Conservation (phyloP, 116 monocot genomes). For the Dioscorea cayenensis region DNA sequence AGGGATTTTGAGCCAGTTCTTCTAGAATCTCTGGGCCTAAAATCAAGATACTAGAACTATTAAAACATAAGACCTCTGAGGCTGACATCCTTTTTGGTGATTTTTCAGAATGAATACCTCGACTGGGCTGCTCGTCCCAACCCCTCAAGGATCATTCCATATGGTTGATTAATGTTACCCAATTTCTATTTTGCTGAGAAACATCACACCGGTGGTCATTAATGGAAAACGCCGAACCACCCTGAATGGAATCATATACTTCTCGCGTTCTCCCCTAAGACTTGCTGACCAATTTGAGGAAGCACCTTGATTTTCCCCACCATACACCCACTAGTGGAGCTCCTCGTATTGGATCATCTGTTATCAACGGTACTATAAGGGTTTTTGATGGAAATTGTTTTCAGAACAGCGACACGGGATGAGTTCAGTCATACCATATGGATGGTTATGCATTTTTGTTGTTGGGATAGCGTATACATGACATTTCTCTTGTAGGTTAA, state of each 20-base stretch:
- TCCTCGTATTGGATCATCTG: slow-evolving; percentile 39
- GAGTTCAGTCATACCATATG: slow-evolving; percentile 73
- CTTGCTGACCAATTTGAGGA: slow-evolving; percentile 60
- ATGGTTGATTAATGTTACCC: slow-evolving; percentile 76
- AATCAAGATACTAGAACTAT: too few relatives aligned
- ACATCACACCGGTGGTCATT: slow-evolving; percentile 39
- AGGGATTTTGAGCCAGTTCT: too few relatives aligned
- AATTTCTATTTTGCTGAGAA: slow-evolving; percentile 61
- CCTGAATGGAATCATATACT: slow-evolving; percentile 57
- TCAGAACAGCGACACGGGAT: slow-evolving; percentile 78
- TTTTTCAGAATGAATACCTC: slow-evolving; percentile 55
- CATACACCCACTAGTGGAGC: slow-evolving; percentile 35
- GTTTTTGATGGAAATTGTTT: slow-evolving; percentile 69
- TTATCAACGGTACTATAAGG: slow-evolving; percentile 54
- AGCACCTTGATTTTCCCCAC: slow-evolving; percentile 80
- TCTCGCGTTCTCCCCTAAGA: slow-evolving; percentile 49
- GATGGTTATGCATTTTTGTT: slow-evolving; percentile 90
- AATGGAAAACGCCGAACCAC: slow-evolving; percentile 54
- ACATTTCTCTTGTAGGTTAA: background rate
- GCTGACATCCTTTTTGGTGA: background rate
- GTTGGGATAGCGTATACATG: slow-evolving; percentile 62
- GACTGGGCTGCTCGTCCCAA: slow-evolving; percentile 75
- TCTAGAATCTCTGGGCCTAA: too few relatives aligned
- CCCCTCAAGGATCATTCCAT: slow-evolving; percentile 88
- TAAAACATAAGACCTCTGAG: background rate